Evolutionary conservation across 768 basidiomycete genomes (phyloP).

Genomic region (Porphyrellus cyaneotinctus): DNA sequence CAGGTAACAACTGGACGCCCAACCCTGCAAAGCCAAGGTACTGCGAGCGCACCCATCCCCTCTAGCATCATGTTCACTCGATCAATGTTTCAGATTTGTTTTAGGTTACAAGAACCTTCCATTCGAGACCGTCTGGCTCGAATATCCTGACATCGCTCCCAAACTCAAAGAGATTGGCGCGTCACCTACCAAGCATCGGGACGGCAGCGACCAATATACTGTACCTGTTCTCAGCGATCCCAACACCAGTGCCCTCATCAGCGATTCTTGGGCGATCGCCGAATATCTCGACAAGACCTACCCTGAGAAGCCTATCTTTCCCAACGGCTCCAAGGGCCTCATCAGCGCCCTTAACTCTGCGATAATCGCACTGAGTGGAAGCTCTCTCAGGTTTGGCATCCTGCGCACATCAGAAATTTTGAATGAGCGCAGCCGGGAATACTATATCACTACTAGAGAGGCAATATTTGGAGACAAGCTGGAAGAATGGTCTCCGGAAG

Average conservation of each 20-base stretch:
- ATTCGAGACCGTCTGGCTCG: slow-evolving; percentile 33
- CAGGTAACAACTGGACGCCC: slow-evolving; percentile 33
- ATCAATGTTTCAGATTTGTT: slow-evolving; percentile 22
- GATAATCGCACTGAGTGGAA: neutral
- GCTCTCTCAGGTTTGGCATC: slow-evolving; percentile 12
- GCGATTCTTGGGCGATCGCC: slow-evolving; percentile 32
- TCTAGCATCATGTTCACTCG: neutral
- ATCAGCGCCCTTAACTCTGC: slow-evolving; percentile 22
- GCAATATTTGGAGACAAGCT: slow-evolving; percentile 32
- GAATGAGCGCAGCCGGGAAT: slow-evolving; percentile 32
- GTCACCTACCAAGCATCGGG: slow-evolving; percentile 10
- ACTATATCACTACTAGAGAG: slow-evolving; percentile 37
- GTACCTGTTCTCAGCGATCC: slow-evolving; percentile 35
- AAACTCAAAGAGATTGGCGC: slow-evolving; percentile 27
- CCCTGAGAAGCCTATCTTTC: slow-evolving; percentile 29
- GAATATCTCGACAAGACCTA: slow-evolving; percentile 36
- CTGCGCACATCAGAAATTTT: slow-evolving; percentile 28
- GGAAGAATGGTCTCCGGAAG: slow-evolving; percentile 37
- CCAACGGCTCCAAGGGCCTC: slow-evolving; percentile 19
- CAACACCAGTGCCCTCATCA: slow-evolving; percentile 25
- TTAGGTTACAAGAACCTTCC: slow-evolving; percentile 33
- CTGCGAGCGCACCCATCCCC: neutral
- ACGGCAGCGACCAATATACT: slow-evolving; percentile 27
- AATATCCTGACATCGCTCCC: slow-evolving; percentile 32
- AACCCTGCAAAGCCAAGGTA: slow-evolving; percentile 39